Evolutionary conservation across 2,329 filamentous ascomycete genomes (phyloP).

Genomic region (Metarhizium robertsii): DNA sequence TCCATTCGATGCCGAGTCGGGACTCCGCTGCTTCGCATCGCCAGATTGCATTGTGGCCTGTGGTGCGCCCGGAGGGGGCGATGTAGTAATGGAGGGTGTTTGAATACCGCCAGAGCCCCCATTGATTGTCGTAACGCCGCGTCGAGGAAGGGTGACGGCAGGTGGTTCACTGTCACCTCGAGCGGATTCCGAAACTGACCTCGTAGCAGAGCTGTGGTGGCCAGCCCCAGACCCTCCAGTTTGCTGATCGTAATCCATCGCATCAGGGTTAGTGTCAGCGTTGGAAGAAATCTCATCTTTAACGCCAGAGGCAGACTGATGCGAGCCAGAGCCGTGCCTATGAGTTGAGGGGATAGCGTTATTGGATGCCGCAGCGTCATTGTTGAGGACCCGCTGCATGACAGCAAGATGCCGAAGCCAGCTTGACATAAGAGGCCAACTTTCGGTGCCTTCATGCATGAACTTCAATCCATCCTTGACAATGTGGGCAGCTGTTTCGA

Average conservation of each 20-base stretch:
- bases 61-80: slow-evolving; percentile 27
- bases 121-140: slow-evolving; percentile 50
- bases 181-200: slow-evolving; percentile 29
- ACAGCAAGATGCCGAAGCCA: slow-evolving; percentile 52
- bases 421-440: slow-evolving; percentile 49
- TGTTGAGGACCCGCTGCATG: slow-evolving; percentile 51
- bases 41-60: slow-evolving; percentile 14
- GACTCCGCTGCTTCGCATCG: slow-evolving; percentile 28
- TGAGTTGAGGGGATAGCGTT: background rate
- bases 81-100: slow-evolving; percentile 35
- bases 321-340: slow-evolving; percentile 22
- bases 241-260: slow-evolving; percentile 48
- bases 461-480: slow-evolving; percentile 50
- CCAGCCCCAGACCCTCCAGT: slow-evolving; percentile 14
- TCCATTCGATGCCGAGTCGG: slow-evolving; percentile 22
- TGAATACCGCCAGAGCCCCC: slow-evolving; percentile 41
- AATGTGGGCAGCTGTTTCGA: slow-evolving; percentile 47
- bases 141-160: slow-evolving; percentile 31
- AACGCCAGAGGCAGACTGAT: slow-evolving; percentile 21
- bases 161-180: slow-evolving; percentile 46
- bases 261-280: slow-evolving; percentile 44
- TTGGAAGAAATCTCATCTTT: slow-evolving; percentile 49
- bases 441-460: slow-evolving; percentile 49
- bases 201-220: slow-evolving; percentile 22
- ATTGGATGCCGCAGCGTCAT: slow-evolving; percentile 32